Evolutionary conservation across 192 early-diverging fungal species (phyloP).

Genomic region (Neocallimastix lanati): DNA sequence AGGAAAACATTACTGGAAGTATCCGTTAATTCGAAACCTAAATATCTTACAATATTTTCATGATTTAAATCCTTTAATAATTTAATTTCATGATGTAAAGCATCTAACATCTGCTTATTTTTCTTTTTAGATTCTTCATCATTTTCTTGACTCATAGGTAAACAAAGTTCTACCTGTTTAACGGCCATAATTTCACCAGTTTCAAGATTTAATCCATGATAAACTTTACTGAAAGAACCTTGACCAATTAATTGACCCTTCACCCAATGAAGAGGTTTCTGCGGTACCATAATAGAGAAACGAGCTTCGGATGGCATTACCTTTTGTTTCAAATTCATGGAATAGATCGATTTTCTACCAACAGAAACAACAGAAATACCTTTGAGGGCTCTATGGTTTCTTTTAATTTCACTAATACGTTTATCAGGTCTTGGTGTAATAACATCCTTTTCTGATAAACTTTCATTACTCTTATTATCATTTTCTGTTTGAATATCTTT

Average conservation of each 20-base stretch:
- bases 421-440: not conserved
- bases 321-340: not conserved
- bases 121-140: constrained; percentile 22
- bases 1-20: constrained; percentile 75
- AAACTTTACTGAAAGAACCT: constrained; percentile 94
- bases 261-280: constrained; percentile 44
- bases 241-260: constrained; percentile 79
- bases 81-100: constrained; percentile 74
- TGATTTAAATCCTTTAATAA: constrained; percentile 82
- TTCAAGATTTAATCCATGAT: constrained; percentile 69
- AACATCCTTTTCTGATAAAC: not conserved
- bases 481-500: not conserved
- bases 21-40: constrained; percentile 65
- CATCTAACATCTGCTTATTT: constrained; percentile 29
- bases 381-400: not conserved
- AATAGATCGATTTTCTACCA: not conserved
- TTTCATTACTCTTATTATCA: not conserved
- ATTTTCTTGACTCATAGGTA: constrained; percentile 31
- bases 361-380: not conserved
- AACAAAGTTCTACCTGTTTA: constrained; percentile 81
- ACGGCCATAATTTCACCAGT: constrained; percentile 90
- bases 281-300: not conserved
- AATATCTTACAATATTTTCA: constrained; percentile 89
- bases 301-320: not conserved
- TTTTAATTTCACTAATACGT: not conserved